Base-by-base conservation (phyloP, 2,329 filamentous ascomycete genomes). In the Tolypocladium paradoxum region DNA sequence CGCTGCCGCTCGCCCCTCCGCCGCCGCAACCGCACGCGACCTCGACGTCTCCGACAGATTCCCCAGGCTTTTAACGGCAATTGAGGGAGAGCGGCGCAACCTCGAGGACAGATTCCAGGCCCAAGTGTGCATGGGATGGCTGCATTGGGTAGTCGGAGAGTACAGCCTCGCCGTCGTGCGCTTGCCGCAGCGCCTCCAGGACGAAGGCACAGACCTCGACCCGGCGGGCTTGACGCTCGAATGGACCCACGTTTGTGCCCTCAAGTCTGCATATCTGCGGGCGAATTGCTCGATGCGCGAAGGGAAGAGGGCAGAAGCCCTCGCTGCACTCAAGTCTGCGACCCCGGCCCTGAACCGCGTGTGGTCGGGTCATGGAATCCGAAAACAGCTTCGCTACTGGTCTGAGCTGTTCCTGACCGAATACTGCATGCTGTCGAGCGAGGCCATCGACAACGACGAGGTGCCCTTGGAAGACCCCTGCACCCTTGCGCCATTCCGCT, bases 191-290 rank as follows among this genome's bases (percentile, higher is more conserved):
- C 79, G 82, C 57, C 75, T 88, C 50, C 77, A 78, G 48, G 72
- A 76, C 46, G 76, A 79, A 34, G 72, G 81, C 54, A 67, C 76
- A 31, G 71, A 74, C 38, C 67, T 83, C 53, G 76, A 78, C 48
- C 71, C 72, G n/a, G 68, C 73, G n/a, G 74, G 75, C 9, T 73
- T 76, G 45, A 69, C 81, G 16, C 79, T 81, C 2, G 81, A 85
- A 64, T 96, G 90, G 90, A 89, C 89, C 2, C 84, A 83, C 58
- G 86, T 93, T 22, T 95, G 89, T 69, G 79, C 86, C 31, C 74
- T 93, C 52, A 95, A 92, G 68, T 83, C 83, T 22, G 81, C 83
- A 48, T 95, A 90, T 65, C 77, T 95, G 49, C 86, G 85, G 66
- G 88, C 87, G 66, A 84, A 76, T 64, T 78, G 78, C 59, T 70